Conservation (phyloP, 2,329 filamentous ascomycete species). For the Leptographium galeiforme region DNA sequence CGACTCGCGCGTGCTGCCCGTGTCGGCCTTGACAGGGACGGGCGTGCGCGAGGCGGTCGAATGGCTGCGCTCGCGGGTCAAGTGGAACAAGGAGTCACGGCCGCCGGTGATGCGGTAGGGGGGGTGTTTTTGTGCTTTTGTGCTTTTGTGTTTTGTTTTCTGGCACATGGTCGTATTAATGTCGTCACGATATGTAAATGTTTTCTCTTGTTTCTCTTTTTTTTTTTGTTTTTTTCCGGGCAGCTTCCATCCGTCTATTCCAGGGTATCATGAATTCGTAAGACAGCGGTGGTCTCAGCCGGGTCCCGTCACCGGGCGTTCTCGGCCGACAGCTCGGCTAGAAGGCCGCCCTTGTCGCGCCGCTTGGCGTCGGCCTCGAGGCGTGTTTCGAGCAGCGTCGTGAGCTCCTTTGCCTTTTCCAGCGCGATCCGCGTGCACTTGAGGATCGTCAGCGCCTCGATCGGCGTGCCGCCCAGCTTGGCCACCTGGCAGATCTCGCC, state of each 20-base stretch:
- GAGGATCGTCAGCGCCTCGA: conserved; percentile 68
- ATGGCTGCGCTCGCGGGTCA: conserved; percentile 82
- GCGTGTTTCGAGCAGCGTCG: conserved; percentile 56
- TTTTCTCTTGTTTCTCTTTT: too few relatives aligned
- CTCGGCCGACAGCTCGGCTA: conserved; percentile 67
- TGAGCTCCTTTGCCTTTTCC: conserved; percentile 69
- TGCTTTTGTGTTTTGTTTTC: neutral
- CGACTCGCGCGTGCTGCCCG: conserved; percentile 80
- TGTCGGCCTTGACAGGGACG: conserved; percentile 77
- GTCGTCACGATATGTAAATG: too few relatives aligned
- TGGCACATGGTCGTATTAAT: neutral
- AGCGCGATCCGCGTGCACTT: conserved; percentile 63
- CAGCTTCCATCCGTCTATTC: too few relatives aligned
- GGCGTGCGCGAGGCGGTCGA: conserved; percentile 94
- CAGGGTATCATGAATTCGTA: neutral
- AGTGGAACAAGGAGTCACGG: conserved; percentile 90
- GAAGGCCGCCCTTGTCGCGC: conserved; percentile 64
- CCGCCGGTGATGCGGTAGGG: conserved; percentile 79
- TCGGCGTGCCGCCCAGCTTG: conserved; percentile 72
- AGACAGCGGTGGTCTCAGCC: neutral
- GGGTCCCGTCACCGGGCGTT: conserved; percentile 53
- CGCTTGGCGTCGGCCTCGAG: conserved; percentile 66
- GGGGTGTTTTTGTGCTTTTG: neutral
- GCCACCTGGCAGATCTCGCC: conserved; percentile 85
- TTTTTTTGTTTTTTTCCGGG: too few relatives aligned